These are phyloP conservation scores for Suhomyces emberorum DNA, from an alignment of 805 yeast species.

Conservation along the genomic window DNA sequence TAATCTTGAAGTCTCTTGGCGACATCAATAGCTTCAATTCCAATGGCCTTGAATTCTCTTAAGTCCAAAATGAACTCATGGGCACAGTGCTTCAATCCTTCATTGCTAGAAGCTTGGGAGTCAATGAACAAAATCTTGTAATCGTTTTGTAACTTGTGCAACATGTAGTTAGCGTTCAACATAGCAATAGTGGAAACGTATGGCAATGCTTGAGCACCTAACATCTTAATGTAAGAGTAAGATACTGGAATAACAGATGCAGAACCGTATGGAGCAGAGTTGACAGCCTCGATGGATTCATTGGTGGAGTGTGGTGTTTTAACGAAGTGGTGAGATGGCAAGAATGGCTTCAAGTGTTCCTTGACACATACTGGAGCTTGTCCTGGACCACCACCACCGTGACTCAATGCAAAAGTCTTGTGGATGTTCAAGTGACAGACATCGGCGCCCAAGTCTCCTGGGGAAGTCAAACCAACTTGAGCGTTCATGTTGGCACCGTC, in stretches of 20 bases:
- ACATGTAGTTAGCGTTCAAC: constrained; percentile 95
- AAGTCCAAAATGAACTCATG: constrained; percentile 95
- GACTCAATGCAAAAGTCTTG: constrained; percentile 96
- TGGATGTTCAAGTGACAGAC: constrained; percentile 96
- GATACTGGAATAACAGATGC: constrained; percentile 92
- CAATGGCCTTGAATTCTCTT: constrained; percentile 74
- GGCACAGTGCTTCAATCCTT: constrained; percentile 74
- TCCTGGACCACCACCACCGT: constrained; percentile 99
- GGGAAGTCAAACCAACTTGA: constrained; percentile 94
- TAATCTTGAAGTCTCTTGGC: constrained; percentile 97
- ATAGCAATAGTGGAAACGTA: constrained; percentile 88
- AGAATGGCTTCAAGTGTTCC: constrained; percentile 69
- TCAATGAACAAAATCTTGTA: constrained; percentile 77
- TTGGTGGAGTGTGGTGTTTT: constrained; percentile 46
- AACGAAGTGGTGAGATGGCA: constrained; percentile 74
- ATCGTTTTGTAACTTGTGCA: constrained; percentile 64
- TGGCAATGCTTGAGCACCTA: constrained; percentile 84
- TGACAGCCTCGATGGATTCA: constrained; percentile 68
- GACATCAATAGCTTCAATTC: constrained; percentile 92
- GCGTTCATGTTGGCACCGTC: constrained; percentile 99
- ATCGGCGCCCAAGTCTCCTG: constrained; percentile 97
- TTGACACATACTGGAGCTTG: constrained; percentile 97
- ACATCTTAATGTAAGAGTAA: constrained; percentile 90
- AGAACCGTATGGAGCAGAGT: constrained; percentile 95
- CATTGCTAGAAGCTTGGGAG: constrained; percentile 34